Evolutionary conservation across 2,329 filamentous ascomycete species (phyloP).

Genomic region (Metarhizium sp.): DNA sequence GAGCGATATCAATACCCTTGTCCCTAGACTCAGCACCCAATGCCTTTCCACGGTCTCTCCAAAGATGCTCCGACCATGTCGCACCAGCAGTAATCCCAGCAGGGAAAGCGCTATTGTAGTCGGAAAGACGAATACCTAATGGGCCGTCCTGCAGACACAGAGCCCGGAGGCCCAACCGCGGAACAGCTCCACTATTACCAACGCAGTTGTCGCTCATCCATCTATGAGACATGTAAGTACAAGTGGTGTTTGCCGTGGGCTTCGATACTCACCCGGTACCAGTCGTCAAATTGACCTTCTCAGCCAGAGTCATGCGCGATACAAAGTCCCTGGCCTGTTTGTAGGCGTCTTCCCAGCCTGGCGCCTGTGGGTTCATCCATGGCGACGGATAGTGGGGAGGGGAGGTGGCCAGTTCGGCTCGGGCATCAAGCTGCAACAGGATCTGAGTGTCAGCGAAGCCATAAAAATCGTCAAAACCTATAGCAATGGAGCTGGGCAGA

Average conservation of each 20-base stretch:
- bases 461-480: neutral
- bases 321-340: slow-evolving; percentile 69
- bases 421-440: slow-evolving; percentile 11
- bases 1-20: slow-evolving; percentile 68
- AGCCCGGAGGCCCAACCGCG: slow-evolving; percentile 57
- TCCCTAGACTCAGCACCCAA: slow-evolving; percentile 55
- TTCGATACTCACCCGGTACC: slow-evolving; percentile 60
- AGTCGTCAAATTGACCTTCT: slow-evolving; percentile 94
- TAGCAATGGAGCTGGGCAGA: neutral
- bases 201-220: slow-evolving; percentile 59
- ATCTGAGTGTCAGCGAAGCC: slow-evolving; percentile 14
- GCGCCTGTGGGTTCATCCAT: slow-evolving; percentile 68
- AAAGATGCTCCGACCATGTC: slow-evolving; percentile 68
- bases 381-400: slow-evolving; percentile 73
- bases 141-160: slow-evolving; percentile 86
- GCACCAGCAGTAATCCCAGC: slow-evolving; percentile 71
- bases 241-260: neutral
- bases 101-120: slow-evolving; percentile 75
- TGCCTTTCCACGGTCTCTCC: slow-evolving; percentile 39
- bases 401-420: slow-evolving; percentile 27
- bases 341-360: slow-evolving; percentile 69
- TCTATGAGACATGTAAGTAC: slow-evolving; percentile 13
- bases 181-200: slow-evolving; percentile 63
- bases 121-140: slow-evolving; percentile 65
- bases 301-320: slow-evolving; percentile 68